A percentile compares a stretch with the other conserved stretches of the same genome.
phyloP scores from a whole-genome alignment of 495 filamentous ascomycete genomes.

The Penicillium longicatenatum region DNA sequence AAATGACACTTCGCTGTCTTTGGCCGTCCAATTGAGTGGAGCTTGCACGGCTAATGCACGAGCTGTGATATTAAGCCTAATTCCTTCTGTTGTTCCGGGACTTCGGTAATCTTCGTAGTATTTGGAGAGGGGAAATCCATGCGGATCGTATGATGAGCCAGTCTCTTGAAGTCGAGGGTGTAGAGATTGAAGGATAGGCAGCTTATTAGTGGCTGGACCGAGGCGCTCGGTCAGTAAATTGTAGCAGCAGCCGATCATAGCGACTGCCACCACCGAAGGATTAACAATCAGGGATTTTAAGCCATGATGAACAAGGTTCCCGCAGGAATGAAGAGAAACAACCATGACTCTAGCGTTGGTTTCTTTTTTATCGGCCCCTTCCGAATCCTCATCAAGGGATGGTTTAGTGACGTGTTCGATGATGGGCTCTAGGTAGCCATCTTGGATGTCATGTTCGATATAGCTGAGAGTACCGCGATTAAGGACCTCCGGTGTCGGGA shows the following conservation, averaged over 20 bases:
- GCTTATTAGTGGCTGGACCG: slow-evolving; percentile 81
- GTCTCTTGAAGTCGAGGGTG: slow-evolving; percentile 59
- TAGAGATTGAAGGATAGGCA: slow-evolving; percentile 62
- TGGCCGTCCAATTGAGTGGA: slow-evolving; percentile 81
- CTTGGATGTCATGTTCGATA: slow-evolving; percentile 53
- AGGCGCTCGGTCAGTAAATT: slow-evolving; percentile 91
- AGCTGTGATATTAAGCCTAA: slow-evolving; percentile 91
- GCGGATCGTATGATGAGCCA: slow-evolving; percentile 69
- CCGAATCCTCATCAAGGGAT: not conserved
- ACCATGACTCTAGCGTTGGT: slow-evolving; percentile 66
- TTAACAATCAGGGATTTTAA: slow-evolving; percentile 83
- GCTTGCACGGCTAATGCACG: slow-evolving; percentile 97
- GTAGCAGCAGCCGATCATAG: slow-evolving; percentile 97
- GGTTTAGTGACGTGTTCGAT: slow-evolving; percentile 62
- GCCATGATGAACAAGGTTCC: slow-evolving; percentile 93
- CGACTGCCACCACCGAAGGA: slow-evolving; percentile 79
- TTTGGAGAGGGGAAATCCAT: slow-evolving; percentile 91
- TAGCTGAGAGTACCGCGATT: slow-evolving; percentile 47
- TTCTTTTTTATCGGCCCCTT: not conserved
- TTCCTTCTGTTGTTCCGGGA: slow-evolving; percentile 43
- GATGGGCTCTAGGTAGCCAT: slow-evolving; percentile 75
- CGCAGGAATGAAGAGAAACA: slow-evolving; percentile 96
- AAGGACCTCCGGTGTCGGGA: slow-evolving; percentile 18
- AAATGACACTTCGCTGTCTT: slow-evolving; percentile 87
- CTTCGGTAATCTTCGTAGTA: slow-evolving; percentile 58